Evolutionary conservation across 768 basidiomycete species (phyloP).

Genomic region (Russula emetica): DNA sequence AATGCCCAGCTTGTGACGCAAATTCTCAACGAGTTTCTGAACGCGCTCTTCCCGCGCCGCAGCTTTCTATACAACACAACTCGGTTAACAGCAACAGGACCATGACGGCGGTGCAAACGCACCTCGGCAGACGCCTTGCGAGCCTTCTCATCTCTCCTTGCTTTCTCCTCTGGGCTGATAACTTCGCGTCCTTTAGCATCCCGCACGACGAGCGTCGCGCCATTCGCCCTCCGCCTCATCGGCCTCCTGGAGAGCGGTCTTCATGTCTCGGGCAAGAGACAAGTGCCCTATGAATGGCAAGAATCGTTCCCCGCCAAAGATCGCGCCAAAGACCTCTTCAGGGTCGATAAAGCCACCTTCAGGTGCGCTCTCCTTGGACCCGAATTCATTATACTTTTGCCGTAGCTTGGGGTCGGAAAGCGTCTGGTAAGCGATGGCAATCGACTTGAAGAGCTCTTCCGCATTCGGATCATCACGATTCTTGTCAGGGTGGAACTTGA

Average conservation of each 20-base stretch:
- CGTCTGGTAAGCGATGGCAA: slow-evolving; percentile 86
- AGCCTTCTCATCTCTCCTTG: slow-evolving; percentile 61
- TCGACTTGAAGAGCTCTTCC: slow-evolving; percentile 85
- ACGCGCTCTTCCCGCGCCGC: slow-evolving; percentile 74
- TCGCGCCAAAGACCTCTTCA: slow-evolving; percentile 66
- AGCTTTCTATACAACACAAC: slow-evolving; percentile 54
- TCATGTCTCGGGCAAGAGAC: slow-evolving; percentile 88
- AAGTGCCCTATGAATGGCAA: slow-evolving; percentile 85
- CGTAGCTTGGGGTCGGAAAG: slow-evolving; percentile 73
- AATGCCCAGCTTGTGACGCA: slow-evolving; percentile 79
- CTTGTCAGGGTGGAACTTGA: slow-evolving; percentile 91
- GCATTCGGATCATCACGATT: slow-evolving; percentile 83
- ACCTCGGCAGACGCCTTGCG: slow-evolving; percentile 67
- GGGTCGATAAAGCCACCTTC: slow-evolving; percentile 89
- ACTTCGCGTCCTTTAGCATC: slow-evolving; percentile 49
- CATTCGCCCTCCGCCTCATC: slow-evolving; percentile 54
- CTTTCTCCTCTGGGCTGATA: slow-evolving; percentile 41
- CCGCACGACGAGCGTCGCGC: slow-evolving; percentile 39
- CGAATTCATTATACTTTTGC: slow-evolving; percentile 89
- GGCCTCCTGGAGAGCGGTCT: slow-evolving; percentile 83
- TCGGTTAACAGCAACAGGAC: slow-evolving; percentile 18
- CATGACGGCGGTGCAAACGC: slow-evolving; percentile 27
- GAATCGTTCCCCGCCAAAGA: slow-evolving; percentile 88
- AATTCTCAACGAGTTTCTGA: slow-evolving; percentile 67
- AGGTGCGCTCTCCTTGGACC: slow-evolving; percentile 72